phyloP scores from a whole-genome alignment of 345 rosid species.

The Mercurialis annua region DNA sequence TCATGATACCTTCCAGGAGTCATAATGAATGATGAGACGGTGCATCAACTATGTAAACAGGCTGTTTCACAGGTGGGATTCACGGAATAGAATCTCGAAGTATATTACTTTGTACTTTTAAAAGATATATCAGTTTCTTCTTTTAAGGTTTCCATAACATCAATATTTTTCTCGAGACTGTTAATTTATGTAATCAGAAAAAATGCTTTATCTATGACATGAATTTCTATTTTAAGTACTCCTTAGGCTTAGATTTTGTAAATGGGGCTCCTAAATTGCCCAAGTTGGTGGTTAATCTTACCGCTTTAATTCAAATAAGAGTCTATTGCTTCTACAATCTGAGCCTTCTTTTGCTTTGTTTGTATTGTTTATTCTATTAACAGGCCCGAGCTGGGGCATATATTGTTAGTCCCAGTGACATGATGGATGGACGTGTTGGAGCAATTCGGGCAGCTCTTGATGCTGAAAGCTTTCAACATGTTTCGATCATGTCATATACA shows the following conservation, averaged over 20 bases:
- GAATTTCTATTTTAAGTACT: neutral
- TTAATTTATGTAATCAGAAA: neutral
- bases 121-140: neutral
- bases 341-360: neutral
- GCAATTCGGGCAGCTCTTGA: constrained; percentile 89
- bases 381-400: constrained; percentile 93
- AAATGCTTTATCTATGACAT: neutral
- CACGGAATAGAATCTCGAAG: constrained; percentile 7
- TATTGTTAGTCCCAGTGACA: constrained; percentile 98
- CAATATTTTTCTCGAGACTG: neutral
- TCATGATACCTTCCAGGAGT: constrained; percentile 48
- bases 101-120: neutral
- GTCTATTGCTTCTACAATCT: neutral
- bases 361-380: constrained; percentile 14
- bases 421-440: constrained; percentile 97
- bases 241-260: neutral
- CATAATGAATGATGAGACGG: constrained; percentile 90
- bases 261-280: constrained; percentile 8
- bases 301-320: too few relatives aligned
- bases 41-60: constrained; percentile 87
- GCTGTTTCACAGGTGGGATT: constrained; percentile 78
- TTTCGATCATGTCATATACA: constrained; percentile 95
- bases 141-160: neutral
- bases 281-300: too few relatives aligned
- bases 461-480: constrained; percentile 85